Base-by-base conservation (phyloP, 345 rosid genomes). In the Nephelium lappaceum region DNA sequence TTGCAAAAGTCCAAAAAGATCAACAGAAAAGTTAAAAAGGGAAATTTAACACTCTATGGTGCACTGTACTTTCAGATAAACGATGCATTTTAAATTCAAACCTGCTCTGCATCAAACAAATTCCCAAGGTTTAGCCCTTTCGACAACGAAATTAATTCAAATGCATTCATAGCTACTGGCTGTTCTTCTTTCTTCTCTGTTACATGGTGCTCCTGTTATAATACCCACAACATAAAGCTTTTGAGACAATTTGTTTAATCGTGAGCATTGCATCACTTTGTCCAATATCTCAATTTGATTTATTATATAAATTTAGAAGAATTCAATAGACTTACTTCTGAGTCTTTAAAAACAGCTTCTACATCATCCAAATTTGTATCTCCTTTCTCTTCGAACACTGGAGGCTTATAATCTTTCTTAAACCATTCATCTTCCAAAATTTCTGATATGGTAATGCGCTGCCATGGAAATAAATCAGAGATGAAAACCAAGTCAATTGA, bases 331-430 rank as follows among this genome's bases (percentile, higher is more conserved):
- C 94, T 84, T 71, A 93, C 99, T 83, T 90, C 92, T 12, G 95
- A 88, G 82, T 96, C 98, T 87, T 91, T 89, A 53, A 96, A 96
- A 83, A 96, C 97, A 72, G 99, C 97, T 79, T 94, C 97, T 31
- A 96, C 88, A 72, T 96, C 97, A 75, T 94, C 97, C 88, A 91
- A 82, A 83, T 83, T 92, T 41, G 93, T 79, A 72, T 89, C 83
- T 70, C 87, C 86, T 71, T 88, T 91, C 86, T 96, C 99, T 72
- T 89, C 90, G 65, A 94, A 96, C 38, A 94, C 87, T 5, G 99
- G 92, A 47, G 93, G 90, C 85, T 91, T 89, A 73, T 93, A 94
- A 84, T 71, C 92, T 88, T 89, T 93, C 82, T 91, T 93, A 79
- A 96, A 96, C 99, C 99, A 96, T 80, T 85, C 89, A 83, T 94